Base-by-base conservation (phyloP, 306 rosid genomes). In the Casuarina glauca region DNA sequence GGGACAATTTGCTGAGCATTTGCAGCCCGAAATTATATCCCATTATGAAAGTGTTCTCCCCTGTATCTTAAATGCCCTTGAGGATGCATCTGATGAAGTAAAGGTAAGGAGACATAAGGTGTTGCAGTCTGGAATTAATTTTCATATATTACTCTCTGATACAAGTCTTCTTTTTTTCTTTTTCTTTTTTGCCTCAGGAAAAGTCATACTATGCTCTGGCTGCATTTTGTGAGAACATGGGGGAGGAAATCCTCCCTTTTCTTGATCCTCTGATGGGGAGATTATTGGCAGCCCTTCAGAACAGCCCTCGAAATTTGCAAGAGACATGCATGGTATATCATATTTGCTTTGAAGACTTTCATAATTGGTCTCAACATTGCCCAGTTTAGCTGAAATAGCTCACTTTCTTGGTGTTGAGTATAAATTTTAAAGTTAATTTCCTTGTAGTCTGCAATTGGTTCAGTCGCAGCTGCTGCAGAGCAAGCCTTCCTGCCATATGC, bases 151-250 rank as follows among this genome's bases (percentile, higher is more conserved):
- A 72, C 53, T 55, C 41, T 73, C 72, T 82, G 82, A 87, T 70
- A 51, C 64, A 78, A 43, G 17, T 71, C 36, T 19, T 77, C 49
- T 77, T 62, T 52, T 51, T 75, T 26, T 26, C 32, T 26, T 26
- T 26, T 26, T 26, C 32, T 26, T 26, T 26, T 26, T 26, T 26
- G 32, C 70, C 86, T 79, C 91, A 96, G 99, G 99, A 96, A 74
- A 96, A 96, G 84, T 93, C 99, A 64, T 93, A 96, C 81, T 96
- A 96, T 85, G 98, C 99, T 64, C 83, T 96, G 94, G 99, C 99
- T 74, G 99, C 99, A 80, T 96, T 96, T 82, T 93, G 92, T 52
- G 99, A 96, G 86, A 88, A 96, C 88, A 96, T 96, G 99, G 99
- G 97, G 20, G 94, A 91, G 84, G 97, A 93, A 86, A 96, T 96